Conservation (phyloP, 2,329 filamentous ascomycete genomes). For the Ambrosiella cleistominuta region DNA sequence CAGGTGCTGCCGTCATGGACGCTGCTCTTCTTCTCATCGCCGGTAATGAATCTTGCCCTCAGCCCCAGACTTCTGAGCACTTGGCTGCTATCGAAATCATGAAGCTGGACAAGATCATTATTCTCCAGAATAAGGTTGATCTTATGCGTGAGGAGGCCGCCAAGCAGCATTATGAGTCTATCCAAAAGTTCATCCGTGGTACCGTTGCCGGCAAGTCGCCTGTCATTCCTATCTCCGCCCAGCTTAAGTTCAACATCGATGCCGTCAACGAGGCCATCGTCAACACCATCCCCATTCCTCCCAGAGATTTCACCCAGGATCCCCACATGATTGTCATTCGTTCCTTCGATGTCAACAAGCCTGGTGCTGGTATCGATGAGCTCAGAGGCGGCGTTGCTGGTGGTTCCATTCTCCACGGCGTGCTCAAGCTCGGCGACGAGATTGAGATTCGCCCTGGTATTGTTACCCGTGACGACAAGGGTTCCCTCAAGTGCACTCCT, state of each 20-base stretch:
- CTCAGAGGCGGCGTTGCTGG: conserved; percentile 97
- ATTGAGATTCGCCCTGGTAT: conserved; percentile 99
- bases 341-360: conserved; percentile 99
- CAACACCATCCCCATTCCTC: conserved; percentile 81
- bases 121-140: conserved; percentile 98
- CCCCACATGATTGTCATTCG: conserved; percentile 99
- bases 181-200: conserved; percentile 94
- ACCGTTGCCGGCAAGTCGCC: conserved; percentile 90
- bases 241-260: conserved; percentile 99
- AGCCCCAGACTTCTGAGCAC: conserved; percentile 97
- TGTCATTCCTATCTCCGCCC: conserved; percentile 90
- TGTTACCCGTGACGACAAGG: conserved; percentile 84
- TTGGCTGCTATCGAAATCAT: conserved; percentile 98
- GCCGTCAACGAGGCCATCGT: conserved; percentile 93
- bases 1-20: conserved; percentile 98
- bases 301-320: conserved; percentile 76
- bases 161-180: conserved; percentile 86
- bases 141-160: conserved; percentile 93
- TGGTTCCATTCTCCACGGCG: conserved; percentile 90
- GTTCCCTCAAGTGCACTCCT: conserved; percentile 87
- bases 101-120: conserved; percentile 99
- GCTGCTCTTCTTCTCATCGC: conserved; percentile 90
- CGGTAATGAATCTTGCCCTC: conserved; percentile 94
- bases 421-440: conserved; percentile 91
- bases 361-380: conserved; percentile 94